These are phyloP conservation scores for Phytopythium chamaehyphon DNA, from an alignment of 352 stramenopile genomes.

Conservation along the genomic window DNA sequence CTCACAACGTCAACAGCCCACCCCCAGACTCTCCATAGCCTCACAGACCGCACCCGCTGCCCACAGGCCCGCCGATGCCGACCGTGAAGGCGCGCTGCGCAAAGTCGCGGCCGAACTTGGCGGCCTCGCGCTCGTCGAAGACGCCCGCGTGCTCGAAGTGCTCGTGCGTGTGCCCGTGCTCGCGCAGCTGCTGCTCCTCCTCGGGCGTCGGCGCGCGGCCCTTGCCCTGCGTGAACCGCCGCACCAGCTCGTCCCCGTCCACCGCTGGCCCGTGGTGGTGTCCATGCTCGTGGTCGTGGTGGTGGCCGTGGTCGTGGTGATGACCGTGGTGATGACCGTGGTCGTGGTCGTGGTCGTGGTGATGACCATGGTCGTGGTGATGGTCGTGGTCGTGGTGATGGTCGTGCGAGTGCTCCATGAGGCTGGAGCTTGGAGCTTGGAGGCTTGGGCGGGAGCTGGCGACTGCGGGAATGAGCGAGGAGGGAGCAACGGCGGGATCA, in stretches of 20 bases:
- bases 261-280: constrained; percentile 18
- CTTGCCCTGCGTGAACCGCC: constrained; percentile 53
- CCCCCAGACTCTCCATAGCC: neutral
- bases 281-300: constrained; percentile 16
- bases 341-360: constrained; percentile 14
- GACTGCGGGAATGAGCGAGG: constrained; percentile 10
- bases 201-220: constrained; percentile 64
- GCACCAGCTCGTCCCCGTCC: constrained; percentile 64
- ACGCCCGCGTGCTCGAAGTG: constrained; percentile 78
- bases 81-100: constrained; percentile 90
- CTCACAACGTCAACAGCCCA: neutral
- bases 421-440: too few relatives aligned
- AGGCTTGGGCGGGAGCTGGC: constrained; percentile 1
- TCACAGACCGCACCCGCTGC: constrained; percentile 48
- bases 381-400: constrained; percentile 21
- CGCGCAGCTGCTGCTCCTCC: constrained; percentile 71
- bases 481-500: too few relatives aligned
- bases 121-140: constrained; percentile 64
- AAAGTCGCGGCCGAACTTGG: constrained; percentile 63
- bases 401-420: constrained; percentile 27
- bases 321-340: constrained; percentile 35
- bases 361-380: constrained; percentile 23
- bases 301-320: constrained; percentile 19
- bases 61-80: constrained; percentile 95
- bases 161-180: constrained; percentile 88